phyloP scores from a whole-genome alignment of 2,329 filamentous ascomycete species.

The Fusarium nelsonii region DNA sequence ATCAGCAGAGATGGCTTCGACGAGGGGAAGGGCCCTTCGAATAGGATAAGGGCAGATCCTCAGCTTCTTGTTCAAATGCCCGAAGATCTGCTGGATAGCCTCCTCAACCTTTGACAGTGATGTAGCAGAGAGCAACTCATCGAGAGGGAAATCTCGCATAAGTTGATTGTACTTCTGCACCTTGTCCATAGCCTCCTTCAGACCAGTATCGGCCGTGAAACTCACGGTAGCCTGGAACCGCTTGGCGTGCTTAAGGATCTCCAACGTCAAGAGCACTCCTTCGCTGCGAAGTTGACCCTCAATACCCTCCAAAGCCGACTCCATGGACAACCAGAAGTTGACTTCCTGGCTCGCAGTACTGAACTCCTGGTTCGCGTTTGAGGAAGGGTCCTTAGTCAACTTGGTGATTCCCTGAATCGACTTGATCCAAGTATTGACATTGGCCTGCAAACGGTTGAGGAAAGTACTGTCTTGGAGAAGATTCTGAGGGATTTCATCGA shows the following conservation, averaged over 20 bases:
- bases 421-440: conserved; percentile 98
- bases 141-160: conserved; percentile 97
- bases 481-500: conserved; percentile 80
- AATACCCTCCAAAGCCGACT: conserved; percentile 90
- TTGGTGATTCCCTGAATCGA: conserved; percentile 97
- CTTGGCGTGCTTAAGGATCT: conserved; percentile 96
- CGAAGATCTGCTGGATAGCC: conserved; percentile 89
- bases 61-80: conserved; percentile 96
- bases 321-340: conserved; percentile 99
- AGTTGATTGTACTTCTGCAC: conserved; percentile 99
- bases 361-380: conserved; percentile 66
- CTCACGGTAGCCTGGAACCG: conserved; percentile 98
- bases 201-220: conserved; percentile 93
- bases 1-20: conserved; percentile 95
- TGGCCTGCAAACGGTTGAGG: conserved; percentile 92
- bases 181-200: conserved; percentile 95
- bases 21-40: conserved; percentile 88
- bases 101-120: conserved; percentile 90
- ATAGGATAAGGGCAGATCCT: conserved; percentile 97
- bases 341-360: conserved; percentile 94
- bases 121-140: conserved; percentile 92
- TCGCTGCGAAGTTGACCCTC: conserved; percentile 89
- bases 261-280: conserved; percentile 89
- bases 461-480: conserved; percentile 92
- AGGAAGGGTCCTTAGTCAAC: conserved; percentile 84